Conservation (phyloP, 2,329 filamentous ascomycete genomes). For the Neofusicoccum umdonicola region DNA sequence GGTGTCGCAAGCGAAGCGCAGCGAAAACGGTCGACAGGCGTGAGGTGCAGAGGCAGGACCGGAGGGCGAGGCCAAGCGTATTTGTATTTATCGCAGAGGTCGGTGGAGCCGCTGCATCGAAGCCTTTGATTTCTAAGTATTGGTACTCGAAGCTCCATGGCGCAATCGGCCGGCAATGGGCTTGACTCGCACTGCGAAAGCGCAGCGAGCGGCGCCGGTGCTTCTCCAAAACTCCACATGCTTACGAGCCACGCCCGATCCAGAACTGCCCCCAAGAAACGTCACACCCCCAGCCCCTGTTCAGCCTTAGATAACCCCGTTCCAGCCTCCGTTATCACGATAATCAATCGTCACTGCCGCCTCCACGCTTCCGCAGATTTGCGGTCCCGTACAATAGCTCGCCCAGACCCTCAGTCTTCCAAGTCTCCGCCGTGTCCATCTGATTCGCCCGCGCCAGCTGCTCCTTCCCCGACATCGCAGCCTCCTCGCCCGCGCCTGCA, state of each 20-base stretch:
- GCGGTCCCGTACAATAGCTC: conserved; percentile 48
- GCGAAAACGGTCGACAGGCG: neutral
- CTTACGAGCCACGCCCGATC: conserved; percentile 11
- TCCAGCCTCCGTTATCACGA: conserved; percentile 7
- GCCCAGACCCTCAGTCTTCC: conserved; percentile 21
- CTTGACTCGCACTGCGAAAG: conserved; percentile 1
- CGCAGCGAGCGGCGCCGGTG: conserved; percentile 4
- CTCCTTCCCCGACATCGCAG: conserved; percentile 2
- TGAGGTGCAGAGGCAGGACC: neutral
- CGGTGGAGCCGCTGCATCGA: neutral
- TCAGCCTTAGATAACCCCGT: conserved; percentile 2
- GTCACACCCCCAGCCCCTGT: neutral
- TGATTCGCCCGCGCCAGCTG: conserved; percentile 21
- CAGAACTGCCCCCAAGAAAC: conserved; percentile 6
- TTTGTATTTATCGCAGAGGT: conserved; percentile 16
- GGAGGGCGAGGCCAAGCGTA: neutral
- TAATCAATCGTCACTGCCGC: conserved; percentile 33
- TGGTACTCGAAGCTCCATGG: conserved; percentile 18
- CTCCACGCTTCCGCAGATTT: conserved; percentile 50
- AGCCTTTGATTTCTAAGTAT: conserved; percentile 17
- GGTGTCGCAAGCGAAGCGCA: neutral
- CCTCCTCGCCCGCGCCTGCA: neutral
- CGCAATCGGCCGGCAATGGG: conserved; percentile 15
- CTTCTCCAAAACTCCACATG: conserved; percentile 1
- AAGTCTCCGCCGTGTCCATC: conserved; percentile 24